Base-by-base conservation (phyloP, 192 early-diverging fungal species). In the Coemansia sp. region DNA sequence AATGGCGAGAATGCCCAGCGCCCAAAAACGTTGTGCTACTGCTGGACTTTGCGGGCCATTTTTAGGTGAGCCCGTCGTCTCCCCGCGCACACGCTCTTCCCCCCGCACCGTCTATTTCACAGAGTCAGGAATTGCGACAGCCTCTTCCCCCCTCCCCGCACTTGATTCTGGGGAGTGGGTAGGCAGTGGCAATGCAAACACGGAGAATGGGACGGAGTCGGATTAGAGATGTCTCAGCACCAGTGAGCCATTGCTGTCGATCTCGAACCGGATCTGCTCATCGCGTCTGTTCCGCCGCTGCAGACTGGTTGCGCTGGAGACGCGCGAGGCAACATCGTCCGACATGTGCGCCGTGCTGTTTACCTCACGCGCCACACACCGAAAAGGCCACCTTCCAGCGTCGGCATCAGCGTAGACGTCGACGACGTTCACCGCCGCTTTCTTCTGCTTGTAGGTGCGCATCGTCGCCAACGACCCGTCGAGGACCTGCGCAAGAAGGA, bases 391-490 rank as follows among this genome's bases (percentile, higher is more conserved):
- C 53, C 0, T 13, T 13, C 41, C 58, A 4, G 60, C 54, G 34
- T 34, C 33, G 17, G 23, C 15, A 8, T 57, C 55, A 9, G 65
- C 32, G 25, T 32, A 20, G 15, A 69, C 54, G 7, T 72, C 54
- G 15, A 77, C 42, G 17, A 46, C 53, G 42, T 77, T 77, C 34
- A 77, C 63, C 3, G 69, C 70, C 1, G 66, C 69, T 66, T 77
- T 77, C 23, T 65, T 65, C 60, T 77, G 75, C 60, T 68, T 77
- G 66, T 71, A 71, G 25, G 13, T 32, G 19, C 34, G 49, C 75
- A 73, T 78, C 20, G 66, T 59, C 3, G 25, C 50, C 33, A 77
- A 70, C 58, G 75, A 69, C 11, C 70, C 69, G 23, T 72, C 69
- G 19, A 77, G 62, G 59, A 72, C 54, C 50, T 40, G 13, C 20